Evolutionary conservation across 208 protist species (phyloP).

Genomic region (Tritrichomonas foetus): DNA sequence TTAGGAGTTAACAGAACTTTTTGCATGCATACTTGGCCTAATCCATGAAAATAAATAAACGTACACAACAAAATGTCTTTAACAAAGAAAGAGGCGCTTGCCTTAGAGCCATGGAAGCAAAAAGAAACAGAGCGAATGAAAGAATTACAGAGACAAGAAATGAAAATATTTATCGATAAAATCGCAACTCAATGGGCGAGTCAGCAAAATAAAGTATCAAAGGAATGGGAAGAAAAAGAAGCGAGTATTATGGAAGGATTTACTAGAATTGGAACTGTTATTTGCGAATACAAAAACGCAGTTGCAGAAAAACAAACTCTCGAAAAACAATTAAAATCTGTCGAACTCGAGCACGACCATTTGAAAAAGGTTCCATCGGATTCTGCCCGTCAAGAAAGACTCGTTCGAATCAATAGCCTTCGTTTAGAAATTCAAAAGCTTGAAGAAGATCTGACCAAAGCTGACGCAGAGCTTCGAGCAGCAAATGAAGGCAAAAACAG

Average conservation of each 20-base stretch:
- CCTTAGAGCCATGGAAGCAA: neutral
- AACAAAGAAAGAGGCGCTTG: neutral
- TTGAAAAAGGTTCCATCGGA: neutral
- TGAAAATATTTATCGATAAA: neutral
- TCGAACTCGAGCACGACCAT: neutral
- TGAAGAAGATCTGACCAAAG: neutral
- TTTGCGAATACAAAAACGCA: neutral
- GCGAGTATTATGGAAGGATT: neutral
- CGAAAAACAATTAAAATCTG: neutral
- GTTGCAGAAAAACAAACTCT: neutral
- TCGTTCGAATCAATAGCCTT: neutral
- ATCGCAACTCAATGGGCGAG: neutral
- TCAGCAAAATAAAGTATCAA: neutral
- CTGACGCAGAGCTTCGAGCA: neutral
- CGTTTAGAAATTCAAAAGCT: neutral
- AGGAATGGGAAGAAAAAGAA: constrained; percentile 11
- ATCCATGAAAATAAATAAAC: no score
- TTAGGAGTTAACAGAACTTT: no score
- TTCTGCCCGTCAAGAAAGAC: neutral
- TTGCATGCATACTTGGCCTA: no score
- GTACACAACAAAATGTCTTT: neutral
- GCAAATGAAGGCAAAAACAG: neutral
- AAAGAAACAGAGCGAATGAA: neutral
- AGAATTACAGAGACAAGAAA: neutral
- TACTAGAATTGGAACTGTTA: neutral